A percentile compares a stretch with the other conserved stretches of the same genome.
These are phyloP conservation scores for Yamadazyma spencermartinsiae DNA, from an alignment of 1,139 yeast species.

Conservation along the genomic window DNA sequence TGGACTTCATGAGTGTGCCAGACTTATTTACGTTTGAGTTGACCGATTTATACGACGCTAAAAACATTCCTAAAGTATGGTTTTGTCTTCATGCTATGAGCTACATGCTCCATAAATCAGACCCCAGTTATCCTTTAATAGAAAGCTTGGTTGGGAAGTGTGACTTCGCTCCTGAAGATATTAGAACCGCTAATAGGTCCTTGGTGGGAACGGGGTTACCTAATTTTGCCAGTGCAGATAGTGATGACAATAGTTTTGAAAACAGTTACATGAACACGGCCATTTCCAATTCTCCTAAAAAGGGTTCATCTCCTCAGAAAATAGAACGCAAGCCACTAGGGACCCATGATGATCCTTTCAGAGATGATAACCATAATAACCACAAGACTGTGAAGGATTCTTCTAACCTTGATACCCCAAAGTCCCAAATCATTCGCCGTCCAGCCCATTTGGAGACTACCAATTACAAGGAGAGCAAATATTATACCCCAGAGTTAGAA, in stretches of 20 bases:
- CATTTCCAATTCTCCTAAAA: conserved; percentile 16
- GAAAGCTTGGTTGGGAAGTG: conserved; percentile 63
- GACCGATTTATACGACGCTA: conserved; percentile 90
- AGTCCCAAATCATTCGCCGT: conserved; percentile 8
- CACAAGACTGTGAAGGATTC: conserved; percentile 1
- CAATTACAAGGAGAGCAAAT: conserved; percentile 13
- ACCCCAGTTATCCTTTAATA: conserved; percentile 61
- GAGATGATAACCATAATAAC: conserved; percentile 8
- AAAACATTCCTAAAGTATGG: conserved; percentile 90
- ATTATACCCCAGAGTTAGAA: conserved; percentile 28
- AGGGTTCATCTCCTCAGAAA: conserved; percentile 12
- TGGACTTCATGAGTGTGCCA: conserved; percentile 75
- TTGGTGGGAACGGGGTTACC: conserved; percentile 64
- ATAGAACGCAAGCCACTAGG: conserved; percentile 2
- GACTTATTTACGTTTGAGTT: conserved; percentile 85
- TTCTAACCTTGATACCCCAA: conserved; percentile 13
- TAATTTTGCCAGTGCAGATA: conserved; percentile 54
- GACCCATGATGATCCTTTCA: conserved; percentile 15
- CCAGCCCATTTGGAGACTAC: conserved; percentile 8
- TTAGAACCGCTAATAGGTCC: conserved; percentile 66
- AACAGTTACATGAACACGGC: conserved; percentile 27
- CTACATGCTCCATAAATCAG: conserved; percentile 55
- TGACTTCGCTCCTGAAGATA: conserved; percentile 65
- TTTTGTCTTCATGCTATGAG: conserved; percentile 91
- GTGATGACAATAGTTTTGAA: conserved; percentile 20